phyloP scores from a whole-genome alignment of 2,329 filamentous ascomycete species.

The Moelleriella libera region DNA sequence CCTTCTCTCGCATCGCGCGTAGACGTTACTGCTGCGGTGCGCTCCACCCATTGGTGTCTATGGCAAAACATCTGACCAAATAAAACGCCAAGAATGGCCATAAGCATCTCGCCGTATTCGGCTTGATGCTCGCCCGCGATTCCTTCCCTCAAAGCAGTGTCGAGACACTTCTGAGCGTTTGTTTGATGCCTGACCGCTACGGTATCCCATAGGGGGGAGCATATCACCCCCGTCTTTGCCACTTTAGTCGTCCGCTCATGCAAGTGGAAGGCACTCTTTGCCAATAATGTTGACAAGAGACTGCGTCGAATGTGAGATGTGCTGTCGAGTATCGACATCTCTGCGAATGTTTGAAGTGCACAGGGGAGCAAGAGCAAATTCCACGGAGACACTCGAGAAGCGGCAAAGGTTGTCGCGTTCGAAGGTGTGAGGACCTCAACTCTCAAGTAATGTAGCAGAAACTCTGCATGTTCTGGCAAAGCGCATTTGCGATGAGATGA shows the following conservation, averaged over 20 bases:
- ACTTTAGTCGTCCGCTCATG: constrained; percentile 8
- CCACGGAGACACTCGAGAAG: constrained; percentile 24
- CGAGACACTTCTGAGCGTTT: constrained; percentile 15
- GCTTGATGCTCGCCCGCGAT: constrained; percentile 12
- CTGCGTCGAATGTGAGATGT: constrained; percentile 21
- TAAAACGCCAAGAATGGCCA: constrained; percentile 22
- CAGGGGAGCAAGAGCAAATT: constrained; percentile 26
- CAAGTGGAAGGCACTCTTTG: constrained; percentile 27
- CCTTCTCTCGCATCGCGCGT: too few relatives aligned
- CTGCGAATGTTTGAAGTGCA: constrained; percentile 24
- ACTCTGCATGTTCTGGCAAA: background rate
- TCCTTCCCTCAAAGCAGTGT: constrained; percentile 18
- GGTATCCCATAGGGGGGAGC: constrained; percentile 11
- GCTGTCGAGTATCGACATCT: constrained; percentile 23
- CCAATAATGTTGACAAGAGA: constrained; percentile 23
- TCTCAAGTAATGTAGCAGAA: constrained; percentile 15
- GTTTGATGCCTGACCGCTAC: constrained; percentile 15
- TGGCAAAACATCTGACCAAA: background rate
- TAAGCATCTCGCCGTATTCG: constrained; percentile 27
- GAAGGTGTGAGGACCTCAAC: constrained; percentile 13
- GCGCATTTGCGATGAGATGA: background rate
- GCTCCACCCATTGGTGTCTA: too few relatives aligned
- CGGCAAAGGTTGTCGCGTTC: constrained; percentile 10
- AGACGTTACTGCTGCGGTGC: too few relatives aligned
- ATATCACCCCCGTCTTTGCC: background rate